These are phyloP conservation scores for Solanum sejunctum DNA, from an alignment of 257 asterid species.

Conservation along the genomic window DNA sequence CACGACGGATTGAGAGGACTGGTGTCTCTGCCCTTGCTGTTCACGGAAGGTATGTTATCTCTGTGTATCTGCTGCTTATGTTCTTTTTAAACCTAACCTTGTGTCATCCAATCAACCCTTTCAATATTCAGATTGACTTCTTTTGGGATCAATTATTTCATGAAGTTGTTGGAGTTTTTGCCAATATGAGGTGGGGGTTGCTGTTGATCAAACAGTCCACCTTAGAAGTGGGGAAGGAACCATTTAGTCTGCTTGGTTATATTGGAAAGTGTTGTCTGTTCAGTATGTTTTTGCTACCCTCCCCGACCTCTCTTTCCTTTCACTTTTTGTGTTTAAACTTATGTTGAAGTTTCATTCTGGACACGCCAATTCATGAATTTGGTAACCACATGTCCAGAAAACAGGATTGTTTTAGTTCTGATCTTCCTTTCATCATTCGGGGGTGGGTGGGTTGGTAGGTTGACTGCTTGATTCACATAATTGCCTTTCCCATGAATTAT, in stretches of 20 bases:
- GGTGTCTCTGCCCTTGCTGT: slow-evolving; percentile 95
- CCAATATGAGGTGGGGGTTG: background rate
- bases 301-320: background rate
- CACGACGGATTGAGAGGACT: slow-evolving; percentile 74
- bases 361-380: background rate
- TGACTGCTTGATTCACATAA: background rate
- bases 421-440: background rate
- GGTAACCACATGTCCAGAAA: background rate
- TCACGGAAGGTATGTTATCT: slow-evolving; percentile 66
- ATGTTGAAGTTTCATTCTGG: background rate
- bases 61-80: background rate
- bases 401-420: background rate
- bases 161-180: background rate
- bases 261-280: background rate
- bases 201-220: background rate
- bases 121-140: background rate
- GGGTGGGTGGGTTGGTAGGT: background rate
- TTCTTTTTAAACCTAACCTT: background rate
- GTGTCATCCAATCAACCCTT: background rate
- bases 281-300: background rate
- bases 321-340: background rate
- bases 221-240: background rate
- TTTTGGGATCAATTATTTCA: background rate
- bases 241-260: background rate
- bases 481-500: background rate